Percentiles rank a stretch among this genome's conserved stretches.
Evolutionary conservation across 768 basidiomycete genomes (phyloP).

Genomic region (Kwoniella pini): DNA sequence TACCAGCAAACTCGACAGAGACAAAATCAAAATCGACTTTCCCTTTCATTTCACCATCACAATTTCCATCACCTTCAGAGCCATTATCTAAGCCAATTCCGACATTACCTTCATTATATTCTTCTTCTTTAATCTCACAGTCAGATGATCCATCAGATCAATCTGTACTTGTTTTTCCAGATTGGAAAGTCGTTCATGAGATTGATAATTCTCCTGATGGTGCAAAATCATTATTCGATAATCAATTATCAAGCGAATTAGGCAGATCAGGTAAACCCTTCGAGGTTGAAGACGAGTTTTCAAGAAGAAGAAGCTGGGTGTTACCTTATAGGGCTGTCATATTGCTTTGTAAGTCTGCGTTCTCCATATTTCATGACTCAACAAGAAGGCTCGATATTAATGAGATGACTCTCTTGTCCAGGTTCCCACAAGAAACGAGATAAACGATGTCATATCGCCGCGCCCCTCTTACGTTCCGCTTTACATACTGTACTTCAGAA

Average conservation of each 20-base stretch:
- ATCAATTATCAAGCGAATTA: conserved; percentile 63
- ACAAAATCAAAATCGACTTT: conserved; percentile 10
- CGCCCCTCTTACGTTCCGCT: conserved; percentile 59
- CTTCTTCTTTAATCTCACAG: conserved; percentile 76
- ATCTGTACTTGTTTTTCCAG: conserved; percentile 85
- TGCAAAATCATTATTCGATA: conserved; percentile 69
- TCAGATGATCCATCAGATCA: conserved; percentile 67
- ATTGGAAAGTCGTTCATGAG: conserved; percentile 79
- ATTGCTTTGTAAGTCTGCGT: conserved; percentile 73
- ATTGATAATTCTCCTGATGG: conserved; percentile 67
- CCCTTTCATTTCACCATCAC: conserved; percentile 18
- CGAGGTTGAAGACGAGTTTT: conserved; percentile 47
- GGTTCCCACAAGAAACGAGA: conserved; percentile 93
- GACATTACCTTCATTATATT: conserved; percentile 68
- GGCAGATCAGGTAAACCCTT: conserved; percentile 28
- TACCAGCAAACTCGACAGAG: conserved; percentile 11
- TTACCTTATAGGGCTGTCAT: conserved; percentile 89
- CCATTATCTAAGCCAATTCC: conserved; percentile 58
- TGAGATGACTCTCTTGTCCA: conserved; percentile 53
- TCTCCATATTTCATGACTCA: no score
- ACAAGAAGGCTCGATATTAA: no score
- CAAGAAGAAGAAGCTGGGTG: conserved; percentile 67
- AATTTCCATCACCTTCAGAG: conserved; percentile 12
- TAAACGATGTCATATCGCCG: conserved; percentile 85
- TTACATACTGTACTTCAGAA: conserved; percentile 65